phyloP scores from a whole-genome alignment of 2,329 filamentous ascomycete species.

The Colletotrichum filicis region DNA sequence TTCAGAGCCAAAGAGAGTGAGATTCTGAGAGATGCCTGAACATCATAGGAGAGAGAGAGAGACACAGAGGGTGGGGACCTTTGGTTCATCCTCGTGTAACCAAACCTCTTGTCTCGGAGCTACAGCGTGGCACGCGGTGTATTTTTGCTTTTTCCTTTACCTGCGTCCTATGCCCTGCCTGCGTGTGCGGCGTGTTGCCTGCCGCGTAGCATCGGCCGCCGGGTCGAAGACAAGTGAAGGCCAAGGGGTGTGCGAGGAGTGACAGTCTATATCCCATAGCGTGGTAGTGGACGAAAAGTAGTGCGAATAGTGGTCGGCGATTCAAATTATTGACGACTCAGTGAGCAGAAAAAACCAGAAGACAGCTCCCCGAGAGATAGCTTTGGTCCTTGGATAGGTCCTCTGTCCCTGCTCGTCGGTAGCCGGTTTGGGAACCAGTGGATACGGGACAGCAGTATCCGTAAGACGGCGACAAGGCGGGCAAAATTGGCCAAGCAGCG shows the following conservation, averaged over 20 bases:
- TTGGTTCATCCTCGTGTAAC: slow-evolving; percentile 12
- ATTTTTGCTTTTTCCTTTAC: slow-evolving; percentile 9
- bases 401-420: not conserved
- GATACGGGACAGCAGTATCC: not conserved
- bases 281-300: no score
- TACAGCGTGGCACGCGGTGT: slow-evolving; percentile 19
- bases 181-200: slow-evolving; percentile 1
- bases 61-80: not conserved
- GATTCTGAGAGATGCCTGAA: not conserved
- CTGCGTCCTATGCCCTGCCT: not conserved
- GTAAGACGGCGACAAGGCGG: not conserved
- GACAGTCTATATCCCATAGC: not conserved
- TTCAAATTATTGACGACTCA: not conserved
- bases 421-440: not conserved
- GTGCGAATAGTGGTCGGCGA: no score
- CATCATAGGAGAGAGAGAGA: not conserved
- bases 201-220: slow-evolving; percentile 16
- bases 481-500: not conserved
- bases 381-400: no score
- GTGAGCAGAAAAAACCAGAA: not conserved
- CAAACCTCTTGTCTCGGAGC: slow-evolving; percentile 21
- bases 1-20: not conserved
- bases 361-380: not conserved
- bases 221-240: not conserved
- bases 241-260: not conserved